Evolutionary conservation across 306 rosid species (phyloP).

Genomic region (Benincasa hispida): DNA sequence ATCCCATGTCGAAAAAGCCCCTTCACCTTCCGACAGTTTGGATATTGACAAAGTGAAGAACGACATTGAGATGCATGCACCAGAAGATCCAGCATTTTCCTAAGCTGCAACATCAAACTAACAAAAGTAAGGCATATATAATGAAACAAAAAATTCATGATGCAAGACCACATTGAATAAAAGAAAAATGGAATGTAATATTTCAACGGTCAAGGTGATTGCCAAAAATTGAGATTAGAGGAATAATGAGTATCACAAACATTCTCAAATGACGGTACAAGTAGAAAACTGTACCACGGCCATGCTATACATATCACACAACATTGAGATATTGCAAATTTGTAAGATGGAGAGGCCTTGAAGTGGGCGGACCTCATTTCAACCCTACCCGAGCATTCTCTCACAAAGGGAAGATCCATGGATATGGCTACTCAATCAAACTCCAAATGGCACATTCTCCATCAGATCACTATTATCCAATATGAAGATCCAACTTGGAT

Average conservation of each 20-base stretch:
- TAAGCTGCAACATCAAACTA: slow-evolving; percentile 49
- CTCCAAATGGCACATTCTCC: no score
- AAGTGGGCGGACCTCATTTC: no score
- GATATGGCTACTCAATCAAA: no score
- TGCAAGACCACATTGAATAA: background rate
- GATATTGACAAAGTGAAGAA: slow-evolving; percentile 79
- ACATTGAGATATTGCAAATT: background rate
- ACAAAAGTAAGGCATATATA: background rate
- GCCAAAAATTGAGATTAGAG: background rate
- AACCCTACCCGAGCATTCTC: no score
- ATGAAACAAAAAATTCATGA: background rate
- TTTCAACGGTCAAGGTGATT: background rate
- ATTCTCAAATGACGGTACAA: background rate
- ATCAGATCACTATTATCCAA: no score
- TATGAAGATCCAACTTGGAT: no score
- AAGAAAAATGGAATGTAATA: background rate
- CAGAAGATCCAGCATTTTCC: slow-evolving; percentile 92
- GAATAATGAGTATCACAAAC: background rate
- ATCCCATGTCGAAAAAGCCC: slow-evolving; percentile 96
- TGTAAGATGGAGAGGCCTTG: no score
- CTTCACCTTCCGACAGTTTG: slow-evolving; percentile 95
- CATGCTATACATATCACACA: background rate
- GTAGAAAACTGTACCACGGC: background rate
- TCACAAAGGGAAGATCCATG: no score
- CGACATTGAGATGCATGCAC: slow-evolving; percentile 98